Evolutionary conservation across 2,329 filamentous ascomycete species (phyloP).

Genomic region (Fusarium clavum): DNA sequence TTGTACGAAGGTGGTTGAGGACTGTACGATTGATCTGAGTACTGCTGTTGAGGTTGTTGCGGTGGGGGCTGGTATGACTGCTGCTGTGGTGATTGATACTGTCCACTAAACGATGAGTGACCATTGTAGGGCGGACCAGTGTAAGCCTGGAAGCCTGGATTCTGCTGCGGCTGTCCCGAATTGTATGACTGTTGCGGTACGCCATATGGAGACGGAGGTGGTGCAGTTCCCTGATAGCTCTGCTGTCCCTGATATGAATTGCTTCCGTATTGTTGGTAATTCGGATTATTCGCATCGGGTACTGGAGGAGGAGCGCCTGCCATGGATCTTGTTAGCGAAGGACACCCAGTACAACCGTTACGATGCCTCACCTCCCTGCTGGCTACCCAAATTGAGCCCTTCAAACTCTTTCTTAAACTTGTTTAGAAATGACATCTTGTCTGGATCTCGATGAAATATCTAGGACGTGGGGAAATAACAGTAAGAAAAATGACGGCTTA

Average conservation of each 20-base stretch:
- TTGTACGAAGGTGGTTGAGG: constrained; percentile 3
- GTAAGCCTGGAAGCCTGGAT: background rate
- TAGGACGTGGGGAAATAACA: accelerated
- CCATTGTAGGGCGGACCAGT: background rate
- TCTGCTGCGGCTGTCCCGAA: background rate
- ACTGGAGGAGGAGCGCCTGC: background rate
- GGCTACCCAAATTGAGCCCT: constrained; percentile 17
- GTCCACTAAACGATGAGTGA: background rate
- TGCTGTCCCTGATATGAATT: background rate
- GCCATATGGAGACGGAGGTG: background rate
- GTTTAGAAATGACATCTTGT: constrained; percentile 26
- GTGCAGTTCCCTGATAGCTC: background rate
- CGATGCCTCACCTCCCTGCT: constrained; percentile 4
- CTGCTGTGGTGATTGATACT: background rate
- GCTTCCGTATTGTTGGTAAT: background rate
- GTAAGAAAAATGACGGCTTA: background rate
- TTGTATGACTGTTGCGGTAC: background rate
- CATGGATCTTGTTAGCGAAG: background rate
- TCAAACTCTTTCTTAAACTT: constrained; percentile 38
- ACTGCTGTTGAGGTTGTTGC: background rate
- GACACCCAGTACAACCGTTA: accelerated
- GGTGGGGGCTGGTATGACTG: background rate
- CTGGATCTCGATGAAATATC: accelerated
- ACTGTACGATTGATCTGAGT: background rate
- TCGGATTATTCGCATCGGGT: background rate